phyloP scores from a whole-genome alignment of 2,329 filamentous ascomycete species.

The Aspergillus fischeri region DNA sequence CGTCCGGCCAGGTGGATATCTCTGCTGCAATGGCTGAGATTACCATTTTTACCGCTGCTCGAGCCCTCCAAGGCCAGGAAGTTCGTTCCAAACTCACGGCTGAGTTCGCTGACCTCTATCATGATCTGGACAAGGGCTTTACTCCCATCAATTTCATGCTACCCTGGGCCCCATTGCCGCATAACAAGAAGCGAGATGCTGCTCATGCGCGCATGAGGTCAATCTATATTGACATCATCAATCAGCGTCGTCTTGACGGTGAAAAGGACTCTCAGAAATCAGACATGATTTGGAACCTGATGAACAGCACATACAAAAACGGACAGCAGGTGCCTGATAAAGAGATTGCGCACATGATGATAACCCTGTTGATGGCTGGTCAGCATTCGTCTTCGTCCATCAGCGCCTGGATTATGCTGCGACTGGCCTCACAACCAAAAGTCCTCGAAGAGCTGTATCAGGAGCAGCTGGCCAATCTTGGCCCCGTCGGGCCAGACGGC shows the following conservation, averaged over 20 bases:
- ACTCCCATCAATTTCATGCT: slow-evolving; percentile 78
- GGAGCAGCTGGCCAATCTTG: slow-evolving; percentile 59
- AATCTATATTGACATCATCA: slow-evolving; percentile 69
- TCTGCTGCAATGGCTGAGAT: slow-evolving; percentile 67
- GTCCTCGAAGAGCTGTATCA: slow-evolving; percentile 67
- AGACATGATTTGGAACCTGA: slow-evolving; percentile 76
- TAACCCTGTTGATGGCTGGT: slow-evolving; percentile 77
- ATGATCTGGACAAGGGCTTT: slow-evolving; percentile 77
- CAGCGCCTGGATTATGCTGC: slow-evolving; percentile 73
- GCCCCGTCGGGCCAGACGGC: slow-evolving; percentile 17
- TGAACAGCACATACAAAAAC: slow-evolving; percentile 72
- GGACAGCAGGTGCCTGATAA: slow-evolving; percentile 65
- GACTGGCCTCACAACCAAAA: slow-evolving; percentile 65
- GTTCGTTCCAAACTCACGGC: slow-evolving; percentile 68
- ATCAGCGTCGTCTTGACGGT: slow-evolving; percentile 51
- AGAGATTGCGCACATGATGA: slow-evolving; percentile 83
- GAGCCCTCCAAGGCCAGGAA: slow-evolving; percentile 71
- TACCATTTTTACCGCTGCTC: slow-evolving; percentile 75
- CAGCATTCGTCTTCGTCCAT: slow-evolving; percentile 77
- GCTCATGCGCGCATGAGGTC: slow-evolving; percentile 67
- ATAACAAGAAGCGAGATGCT: slow-evolving; percentile 67
- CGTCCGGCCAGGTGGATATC: slow-evolving; percentile 61
- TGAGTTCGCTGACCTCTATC: slow-evolving; percentile 70
- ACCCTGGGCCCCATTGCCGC: slow-evolving; percentile 72
- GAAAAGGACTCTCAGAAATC: slow-evolving; percentile 39